Evolutionary conservation across 495 filamentous ascomycete genomes (phyloP), one percentile per base, ranked within the genome.

Genomic region (Letharia lupina): DNA sequence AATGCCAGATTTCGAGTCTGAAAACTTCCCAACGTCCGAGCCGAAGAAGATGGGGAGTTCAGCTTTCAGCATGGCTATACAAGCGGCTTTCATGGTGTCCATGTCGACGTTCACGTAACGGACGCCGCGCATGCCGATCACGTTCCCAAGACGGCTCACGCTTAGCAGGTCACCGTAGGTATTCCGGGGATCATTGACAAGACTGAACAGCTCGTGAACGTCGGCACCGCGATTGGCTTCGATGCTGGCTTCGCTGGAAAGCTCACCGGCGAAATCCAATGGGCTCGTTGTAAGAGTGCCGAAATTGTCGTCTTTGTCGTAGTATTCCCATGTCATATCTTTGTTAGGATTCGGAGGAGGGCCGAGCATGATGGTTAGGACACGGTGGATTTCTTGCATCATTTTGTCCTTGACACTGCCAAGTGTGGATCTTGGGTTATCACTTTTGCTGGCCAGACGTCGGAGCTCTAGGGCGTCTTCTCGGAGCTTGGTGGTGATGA

Each of bases 11-110:
- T 66, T 63, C 1, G 72, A 70, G 70, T 91, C 85, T 63, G 80
- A 84, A 76, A 86, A 92, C 74, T 94, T 92, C 47, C 91, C 91
- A 1, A 94, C 91, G 70, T 96, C 91, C 50, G 82, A 87, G 57
- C 91, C 91, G 75, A 96, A 96, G 80, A 96, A 96, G 60, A 94
- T 82, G 23, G 91, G 91, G 12, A 88, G 73, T 37, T 89, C 89
- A 4, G 83, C 82, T 68, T 84, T 79, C 23, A 96, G 83, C 89
- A 91, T 93, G 2, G 82, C 76, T 48, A 94, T 85, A 70, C 85
- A 87, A 4, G 89, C 88, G 0, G 73, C 69, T 76, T 95, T 94
- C 61, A 94, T 84, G 8, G 77, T 82, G 52, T 64, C 65, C 80
- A 91, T 91, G 52, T 87, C 80, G 6, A 94, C 90, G 72, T 95